phyloP scores from a whole-genome alignment of 345 rosid species.

The Eucalyptus tenuipes region DNA sequence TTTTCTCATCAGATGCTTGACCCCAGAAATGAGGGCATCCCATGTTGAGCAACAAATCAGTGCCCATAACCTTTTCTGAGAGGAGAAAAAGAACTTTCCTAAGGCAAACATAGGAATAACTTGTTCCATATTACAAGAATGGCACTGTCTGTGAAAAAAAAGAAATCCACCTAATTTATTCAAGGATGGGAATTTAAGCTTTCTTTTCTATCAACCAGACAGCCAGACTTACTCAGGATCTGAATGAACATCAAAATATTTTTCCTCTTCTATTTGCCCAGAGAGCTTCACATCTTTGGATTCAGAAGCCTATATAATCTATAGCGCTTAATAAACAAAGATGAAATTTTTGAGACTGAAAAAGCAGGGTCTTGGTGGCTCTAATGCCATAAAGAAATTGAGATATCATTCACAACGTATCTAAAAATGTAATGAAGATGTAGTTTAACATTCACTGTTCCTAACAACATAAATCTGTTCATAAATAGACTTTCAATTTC shows the following conservation, averaged over 20 bases:
- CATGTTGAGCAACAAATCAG: not conserved
- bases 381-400: not conserved
- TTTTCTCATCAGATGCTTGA: not conserved
- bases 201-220: not conserved
- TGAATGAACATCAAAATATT: not conserved
- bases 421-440: not conserved
- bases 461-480: not conserved
- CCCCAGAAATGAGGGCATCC: not conserved
- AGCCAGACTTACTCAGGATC: not conserved
- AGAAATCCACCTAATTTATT: not conserved
- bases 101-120: not conserved
- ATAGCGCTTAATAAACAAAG: not conserved
- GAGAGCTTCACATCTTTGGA: not conserved
- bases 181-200: not conserved
- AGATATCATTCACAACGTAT: not conserved
- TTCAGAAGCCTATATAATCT: not conserved
- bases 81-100: not conserved
- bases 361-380: not conserved
- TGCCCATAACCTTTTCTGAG: not conserved
- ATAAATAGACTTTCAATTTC: not conserved
- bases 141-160: not conserved
- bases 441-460: not conserved
- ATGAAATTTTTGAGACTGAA: not conserved
- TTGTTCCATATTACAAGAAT: not conserved
- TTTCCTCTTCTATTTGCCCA: not conserved